Conservation (phyloP, 768 basidiomycete genomes). For the Sistotremastrum niveocremeum region DNA sequence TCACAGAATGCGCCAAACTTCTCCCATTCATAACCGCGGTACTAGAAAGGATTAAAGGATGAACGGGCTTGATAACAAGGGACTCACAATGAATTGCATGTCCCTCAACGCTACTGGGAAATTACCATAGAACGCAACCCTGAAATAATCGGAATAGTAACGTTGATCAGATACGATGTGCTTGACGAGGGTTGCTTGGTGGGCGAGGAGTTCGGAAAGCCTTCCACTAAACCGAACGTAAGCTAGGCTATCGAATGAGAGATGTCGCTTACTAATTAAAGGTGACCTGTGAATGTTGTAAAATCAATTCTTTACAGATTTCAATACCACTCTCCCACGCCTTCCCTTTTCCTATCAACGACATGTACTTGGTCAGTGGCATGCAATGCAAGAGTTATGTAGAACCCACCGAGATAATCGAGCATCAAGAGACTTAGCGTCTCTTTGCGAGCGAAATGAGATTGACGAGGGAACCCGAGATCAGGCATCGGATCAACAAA, state of each 20-base stretch:
- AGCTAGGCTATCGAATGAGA: constrained; percentile 3
- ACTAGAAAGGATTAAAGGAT: constrained; percentile 29
- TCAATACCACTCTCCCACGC: constrained; percentile 95
- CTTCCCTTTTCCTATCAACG: constrained; percentile 68
- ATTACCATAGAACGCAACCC: constrained; percentile 86
- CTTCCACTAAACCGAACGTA: constrained; percentile 37
- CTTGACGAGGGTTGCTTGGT: constrained; percentile 79
- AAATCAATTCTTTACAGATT: constrained; percentile 82
- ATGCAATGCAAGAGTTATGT: neutral
- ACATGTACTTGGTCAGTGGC: neutral
- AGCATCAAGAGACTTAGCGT: constrained; percentile 81
- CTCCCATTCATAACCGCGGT: constrained; percentile 93
- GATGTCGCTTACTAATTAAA: constrained; percentile 66
- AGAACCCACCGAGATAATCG: constrained; percentile 70
- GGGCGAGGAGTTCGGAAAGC: constrained; percentile 71
- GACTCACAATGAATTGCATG: constrained; percentile 79
- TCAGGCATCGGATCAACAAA: constrained; percentile 85
- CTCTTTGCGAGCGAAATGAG: constrained; percentile 89
- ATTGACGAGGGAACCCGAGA: constrained; percentile 80
- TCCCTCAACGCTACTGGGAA: constrained; percentile 76
- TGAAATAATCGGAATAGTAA: constrained; percentile 86
- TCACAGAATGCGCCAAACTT: constrained; percentile 85
- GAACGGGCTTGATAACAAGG: neutral
- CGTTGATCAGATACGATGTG: constrained; percentile 74
- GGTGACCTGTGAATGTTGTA: constrained; percentile 78